These are phyloP conservation scores for Coemansia sp. DNA, from an alignment of 192 early-diverging fungal species.

Conservation along the genomic window DNA sequence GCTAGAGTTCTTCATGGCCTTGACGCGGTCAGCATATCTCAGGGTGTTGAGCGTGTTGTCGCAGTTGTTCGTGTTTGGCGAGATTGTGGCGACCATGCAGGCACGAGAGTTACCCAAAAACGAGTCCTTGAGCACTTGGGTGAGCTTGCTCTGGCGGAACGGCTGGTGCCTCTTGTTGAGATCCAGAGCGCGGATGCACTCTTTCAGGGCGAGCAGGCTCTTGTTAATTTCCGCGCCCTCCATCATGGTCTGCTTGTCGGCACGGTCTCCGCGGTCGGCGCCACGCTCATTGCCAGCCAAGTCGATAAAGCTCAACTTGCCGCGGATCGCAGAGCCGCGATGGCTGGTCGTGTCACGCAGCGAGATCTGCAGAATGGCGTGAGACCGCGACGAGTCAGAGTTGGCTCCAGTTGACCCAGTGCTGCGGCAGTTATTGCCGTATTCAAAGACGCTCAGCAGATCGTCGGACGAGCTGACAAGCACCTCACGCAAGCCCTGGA, in stretches of 20 bases:
- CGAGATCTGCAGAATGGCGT: slow-evolving; percentile 94
- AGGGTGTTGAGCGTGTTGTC: slow-evolving; percentile 97
- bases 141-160: slow-evolving; percentile 96
- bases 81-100: slow-evolving; percentile 98
- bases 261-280: slow-evolving; percentile 86
- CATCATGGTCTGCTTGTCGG: slow-evolving; percentile 93
- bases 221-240: slow-evolving; percentile 99
- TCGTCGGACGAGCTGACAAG: slow-evolving; percentile 81
- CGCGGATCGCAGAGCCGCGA: slow-evolving; percentile 58
- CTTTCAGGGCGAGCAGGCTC: slow-evolving; percentile 93
- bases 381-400: slow-evolving; percentile 91
- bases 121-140: slow-evolving; percentile 96
- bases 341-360: slow-evolving; percentile 58
- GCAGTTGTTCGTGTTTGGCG: slow-evolving; percentile 90
- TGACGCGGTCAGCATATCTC: slow-evolving; percentile 87
- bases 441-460: slow-evolving; percentile 91
- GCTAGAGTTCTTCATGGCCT: slow-evolving; percentile 38
- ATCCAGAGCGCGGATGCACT: slow-evolving; percentile 96
- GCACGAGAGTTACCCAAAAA: slow-evolving; percentile 97
- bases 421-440: slow-evolving; percentile 82
- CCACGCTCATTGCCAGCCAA: slow-evolving; percentile 97
- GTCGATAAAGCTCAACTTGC: slow-evolving; percentile 97
- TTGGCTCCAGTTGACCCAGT: slow-evolving; percentile 97
- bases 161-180: slow-evolving; percentile 94
- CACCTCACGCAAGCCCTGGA: slow-evolving; percentile 85